Base-by-base conservation (phyloP, 768 basidiomycete genomes). In the Pleurotus citrinopileatus region DNA sequence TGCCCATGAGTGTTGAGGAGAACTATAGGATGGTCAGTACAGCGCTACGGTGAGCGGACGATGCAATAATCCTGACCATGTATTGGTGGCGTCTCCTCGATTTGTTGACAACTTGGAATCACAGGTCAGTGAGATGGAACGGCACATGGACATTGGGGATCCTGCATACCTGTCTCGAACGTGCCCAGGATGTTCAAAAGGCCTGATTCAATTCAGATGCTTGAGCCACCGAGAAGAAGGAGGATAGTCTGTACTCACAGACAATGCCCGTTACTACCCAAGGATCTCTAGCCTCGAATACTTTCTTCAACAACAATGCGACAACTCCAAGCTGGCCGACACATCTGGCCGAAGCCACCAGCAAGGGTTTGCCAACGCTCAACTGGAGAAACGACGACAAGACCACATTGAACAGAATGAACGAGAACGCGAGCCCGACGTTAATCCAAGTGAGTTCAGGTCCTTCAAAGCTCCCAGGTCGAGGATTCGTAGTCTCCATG, bases 101-200 rank as follows among this genome's bases (percentile, higher is more conserved):
- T 65, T 91, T 93, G 72, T 93, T 91, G 38, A 86, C 76, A 12
- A 91, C 89, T 89, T 44, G n/a, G 6, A 19, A 20, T 40, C 23
- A 48, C 25, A 19, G 15, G 28, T 4, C 22, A 17, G 12, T 54
- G 34, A 55, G 12, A 29, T 23, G 37, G 44, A 28, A 51, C 32
- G 32, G 32, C n/a, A 10, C n/a, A 10, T 48, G 5, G 10, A n/a
- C n/a, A 48, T 4, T 17, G 19, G n/a, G n/a, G n/a, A n/a, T n/a
- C n/a, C n/a, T 17, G 70, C 78, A 54, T 55, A 86, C 89, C 89
- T n/a, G 83, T 84, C 60, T 94, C 92, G 40, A 84, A 73, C 0
- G 92, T 90, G 3, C 89, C 91, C 59, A 94, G 70, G 3, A 89
- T 61, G 63, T 91, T 92, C 52, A 94, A 67, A 22, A 92, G 63